These are phyloP conservation scores for Amauroascus verrucosus DNA, from an alignment of 2,329 filamentous ascomycete genomes.

Conservation along the genomic window DNA sequence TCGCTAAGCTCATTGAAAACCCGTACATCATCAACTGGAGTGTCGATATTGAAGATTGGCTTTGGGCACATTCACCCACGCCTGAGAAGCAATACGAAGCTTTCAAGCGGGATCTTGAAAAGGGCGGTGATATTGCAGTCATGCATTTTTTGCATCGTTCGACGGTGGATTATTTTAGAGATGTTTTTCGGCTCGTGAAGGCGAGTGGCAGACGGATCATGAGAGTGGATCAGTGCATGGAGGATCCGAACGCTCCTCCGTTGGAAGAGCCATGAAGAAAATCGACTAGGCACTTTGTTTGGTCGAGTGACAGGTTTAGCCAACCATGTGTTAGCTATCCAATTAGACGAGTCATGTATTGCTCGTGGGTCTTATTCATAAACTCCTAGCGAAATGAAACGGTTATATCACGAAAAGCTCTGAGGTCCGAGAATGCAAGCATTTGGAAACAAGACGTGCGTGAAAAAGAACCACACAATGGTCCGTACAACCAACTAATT, in stretches of 20 bases:
- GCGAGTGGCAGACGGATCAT: conserved; percentile 54
- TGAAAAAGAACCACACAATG: not conserved
- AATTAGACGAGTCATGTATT: too few species aligned
- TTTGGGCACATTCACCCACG: conserved; percentile 52
- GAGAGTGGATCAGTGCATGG: conserved; percentile 57
- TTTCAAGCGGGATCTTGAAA: conserved; percentile 53
- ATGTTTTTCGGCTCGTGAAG: conserved; percentile 58
- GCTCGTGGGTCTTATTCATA: not conserved
- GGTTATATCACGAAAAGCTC: not conserved
- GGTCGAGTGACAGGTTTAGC: not conserved
- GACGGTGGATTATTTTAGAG: conserved; percentile 53
- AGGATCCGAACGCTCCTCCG: conserved; percentile 49
- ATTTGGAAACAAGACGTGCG: not conserved
- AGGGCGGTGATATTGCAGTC: conserved; percentile 55
- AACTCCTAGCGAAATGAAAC: not conserved
- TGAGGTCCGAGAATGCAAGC: too few species aligned
- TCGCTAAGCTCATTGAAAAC: conserved; percentile 43
- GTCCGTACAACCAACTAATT: not conserved
- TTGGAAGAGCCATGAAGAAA: not conserved
- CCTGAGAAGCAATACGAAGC: conserved; percentile 58
- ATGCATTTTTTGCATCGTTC: conserved; percentile 58
- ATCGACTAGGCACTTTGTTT: not conserved
- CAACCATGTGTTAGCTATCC: not conserved
- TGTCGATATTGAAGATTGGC: conserved; percentile 61
- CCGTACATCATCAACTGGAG: conserved; percentile 57